Evolutionary conservation across 495 filamentous ascomycete species (phyloP).

Genomic region (Aspergillus egyptiacus): DNA sequence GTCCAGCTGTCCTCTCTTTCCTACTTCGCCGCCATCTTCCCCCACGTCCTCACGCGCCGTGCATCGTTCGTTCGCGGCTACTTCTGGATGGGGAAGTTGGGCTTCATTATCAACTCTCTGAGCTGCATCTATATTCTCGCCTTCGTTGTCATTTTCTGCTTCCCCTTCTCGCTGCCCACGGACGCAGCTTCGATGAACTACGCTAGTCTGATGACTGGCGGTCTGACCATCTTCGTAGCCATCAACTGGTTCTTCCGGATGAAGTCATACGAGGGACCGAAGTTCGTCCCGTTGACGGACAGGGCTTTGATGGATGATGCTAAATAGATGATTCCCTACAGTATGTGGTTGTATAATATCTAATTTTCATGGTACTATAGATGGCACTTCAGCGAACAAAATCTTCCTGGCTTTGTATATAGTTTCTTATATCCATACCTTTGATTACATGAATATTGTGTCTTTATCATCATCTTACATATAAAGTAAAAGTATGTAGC

Average conservation of each 20-base stretch:
- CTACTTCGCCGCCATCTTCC: constrained; percentile 70
- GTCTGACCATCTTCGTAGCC: constrained; percentile 44
- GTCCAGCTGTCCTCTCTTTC: constrained; percentile 64
- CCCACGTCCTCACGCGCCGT: constrained; percentile 61
- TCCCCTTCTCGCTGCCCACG: constrained; percentile 58
- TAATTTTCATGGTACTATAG: neutral
- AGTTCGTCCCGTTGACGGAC: constrained; percentile 9
- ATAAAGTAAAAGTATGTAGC: too few relatives aligned
- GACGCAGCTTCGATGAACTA: constrained; percentile 63
- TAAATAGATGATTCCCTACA: neutral
- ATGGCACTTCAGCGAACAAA: too few relatives aligned
- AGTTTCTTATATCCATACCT: too few relatives aligned
- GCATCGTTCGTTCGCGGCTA: constrained; percentile 58
- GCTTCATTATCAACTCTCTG: constrained; percentile 53
- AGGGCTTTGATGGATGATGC: constrained; percentile 5
- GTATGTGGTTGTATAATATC: neutral
- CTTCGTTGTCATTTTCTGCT: constrained; percentile 75
- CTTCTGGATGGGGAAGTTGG: constrained; percentile 61
- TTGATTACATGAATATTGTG: too few relatives aligned
- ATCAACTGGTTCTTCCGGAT: constrained; percentile 27
- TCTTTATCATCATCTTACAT: too few relatives aligned
- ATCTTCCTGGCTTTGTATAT: too few relatives aligned
- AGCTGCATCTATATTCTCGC: constrained; percentile 59
- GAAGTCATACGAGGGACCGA: constrained; percentile 11
- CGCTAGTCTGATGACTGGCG: constrained; percentile 59